Conservation (phyloP, 2,329 filamentous ascomycete species). For the Pleurostoma richardsiae region DNA sequence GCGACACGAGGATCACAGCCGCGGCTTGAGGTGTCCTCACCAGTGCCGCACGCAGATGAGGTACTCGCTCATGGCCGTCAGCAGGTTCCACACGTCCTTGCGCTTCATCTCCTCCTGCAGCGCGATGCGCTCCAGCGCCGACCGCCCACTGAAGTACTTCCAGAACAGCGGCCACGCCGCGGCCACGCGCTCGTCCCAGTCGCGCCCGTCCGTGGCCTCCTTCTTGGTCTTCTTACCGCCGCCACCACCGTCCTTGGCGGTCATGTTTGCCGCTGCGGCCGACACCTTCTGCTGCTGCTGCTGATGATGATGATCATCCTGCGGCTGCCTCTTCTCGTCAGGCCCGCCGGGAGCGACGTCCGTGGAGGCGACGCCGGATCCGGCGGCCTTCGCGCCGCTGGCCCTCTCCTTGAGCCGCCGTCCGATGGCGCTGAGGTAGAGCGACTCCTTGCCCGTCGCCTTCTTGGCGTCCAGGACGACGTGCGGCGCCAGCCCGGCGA, state of each 20-base stretch:
- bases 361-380: too few species aligned
- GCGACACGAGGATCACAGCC: too few species aligned
- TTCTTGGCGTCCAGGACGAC: conserved; percentile 75
- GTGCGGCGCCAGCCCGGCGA: conserved; percentile 54
- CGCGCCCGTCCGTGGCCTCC: conserved; percentile 7
- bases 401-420: conserved; percentile 33
- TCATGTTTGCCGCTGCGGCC: neutral
- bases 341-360: too few species aligned
- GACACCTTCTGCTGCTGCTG: conserved; percentile 1
- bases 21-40: conserved; percentile 30
- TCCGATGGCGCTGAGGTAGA: conserved; percentile 61
- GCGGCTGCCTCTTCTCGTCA: too few species aligned
- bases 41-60: conserved; percentile 66
- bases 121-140: conserved; percentile 80
- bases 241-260: conserved; percentile 11
- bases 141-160: conserved; percentile 83
- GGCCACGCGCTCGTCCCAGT: conserved; percentile 49
- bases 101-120: conserved; percentile 82
- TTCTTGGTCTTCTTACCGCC: conserved; percentile 12
- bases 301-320: neutral
- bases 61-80: conserved; percentile 63
- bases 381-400: conserved; percentile 4
- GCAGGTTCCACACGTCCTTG: conserved; percentile 68
- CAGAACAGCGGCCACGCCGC: conserved; percentile 69
- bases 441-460: conserved; percentile 71